These are phyloP conservation scores for Setaria viridis DNA, from an alignment of 202 grass and related monocot species.

Conservation along the genomic window DNA sequence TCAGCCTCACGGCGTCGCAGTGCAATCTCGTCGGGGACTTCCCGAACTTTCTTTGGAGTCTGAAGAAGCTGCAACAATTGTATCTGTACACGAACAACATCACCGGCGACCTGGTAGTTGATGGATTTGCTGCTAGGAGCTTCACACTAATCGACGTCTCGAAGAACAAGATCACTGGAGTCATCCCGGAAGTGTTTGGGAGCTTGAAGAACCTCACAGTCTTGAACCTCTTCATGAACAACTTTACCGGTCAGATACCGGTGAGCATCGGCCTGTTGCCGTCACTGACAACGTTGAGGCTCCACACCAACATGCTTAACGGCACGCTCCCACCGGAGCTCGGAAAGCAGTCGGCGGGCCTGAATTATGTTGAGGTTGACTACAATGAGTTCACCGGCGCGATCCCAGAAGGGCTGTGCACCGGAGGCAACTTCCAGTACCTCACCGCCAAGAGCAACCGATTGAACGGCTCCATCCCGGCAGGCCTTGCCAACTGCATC, in stretches of 20 bases:
- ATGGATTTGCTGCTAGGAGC: conserved; percentile 26
- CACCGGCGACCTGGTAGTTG: conserved; percentile 34
- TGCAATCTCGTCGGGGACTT: conserved; percentile 56
- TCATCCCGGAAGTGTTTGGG: conserved; percentile 62
- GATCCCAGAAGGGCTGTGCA: conserved; percentile 63
- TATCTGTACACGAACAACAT: conserved; percentile 19
- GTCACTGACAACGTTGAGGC: background rate
- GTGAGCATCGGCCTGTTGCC: conserved; percentile 54
- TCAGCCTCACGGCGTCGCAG: background rate
- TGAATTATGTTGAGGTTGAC: conserved; percentile 2
- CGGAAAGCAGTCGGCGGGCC: conserved; percentile 34
- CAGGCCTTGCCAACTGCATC: conserved; percentile 42
- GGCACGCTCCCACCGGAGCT: conserved; percentile 64
- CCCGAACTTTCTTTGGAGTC: conserved; percentile 54
- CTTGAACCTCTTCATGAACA: conserved; percentile 34
- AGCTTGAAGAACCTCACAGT: conserved; percentile 22
- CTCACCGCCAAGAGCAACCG: conserved; percentile 37
- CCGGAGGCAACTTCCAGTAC: background rate
- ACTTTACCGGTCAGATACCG: conserved; percentile 65
- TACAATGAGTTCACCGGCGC: conserved; percentile 54
- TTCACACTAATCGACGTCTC: conserved; percentile 25
- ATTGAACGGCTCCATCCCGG: conserved; percentile 64
- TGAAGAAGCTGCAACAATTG: conserved; percentile 42
- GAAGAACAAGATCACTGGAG: conserved; percentile 50
- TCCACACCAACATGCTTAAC: conserved; percentile 48